phyloP scores from a whole-genome alignment of 805 yeast species.

The Suhomyces sp. region DNA sequence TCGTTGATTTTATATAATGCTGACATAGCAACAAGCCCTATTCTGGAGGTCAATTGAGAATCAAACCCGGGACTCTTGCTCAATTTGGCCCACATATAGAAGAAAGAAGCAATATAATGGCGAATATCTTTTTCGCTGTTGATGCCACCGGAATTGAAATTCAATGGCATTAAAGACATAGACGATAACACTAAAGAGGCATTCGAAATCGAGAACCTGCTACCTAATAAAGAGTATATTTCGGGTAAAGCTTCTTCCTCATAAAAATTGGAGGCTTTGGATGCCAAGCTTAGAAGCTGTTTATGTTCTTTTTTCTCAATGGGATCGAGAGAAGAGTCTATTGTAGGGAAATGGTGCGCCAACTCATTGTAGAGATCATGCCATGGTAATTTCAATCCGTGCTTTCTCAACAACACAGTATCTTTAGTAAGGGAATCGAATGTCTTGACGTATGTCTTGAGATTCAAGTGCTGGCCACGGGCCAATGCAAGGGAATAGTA shows the following conservation, averaged over 20 bases:
- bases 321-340: slow-evolving; percentile 38
- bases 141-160: slow-evolving; percentile 30
- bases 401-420: slow-evolving; percentile 31
- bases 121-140: slow-evolving; percentile 40
- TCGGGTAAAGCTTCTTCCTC: slow-evolving; percentile 45
- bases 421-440: slow-evolving; percentile 56
- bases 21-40: slow-evolving; percentile 59
- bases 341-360: slow-evolving; percentile 29
- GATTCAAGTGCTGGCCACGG: slow-evolving; percentile 65
- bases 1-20: slow-evolving; percentile 35
- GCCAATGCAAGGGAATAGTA: slow-evolving; percentile 71
- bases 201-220: slow-evolving; percentile 54
- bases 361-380: slow-evolving; percentile 40
- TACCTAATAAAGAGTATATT: slow-evolving; percentile 51
- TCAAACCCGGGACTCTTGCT: slow-evolving; percentile 53
- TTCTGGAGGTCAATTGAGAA: slow-evolving; percentile 59
- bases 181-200: slow-evolving; percentile 51
- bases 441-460: slow-evolving; percentile 59
- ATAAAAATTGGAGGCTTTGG: slow-evolving; percentile 55
- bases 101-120: slow-evolving; percentile 63
- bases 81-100: slow-evolving; percentile 68
- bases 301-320: slow-evolving; percentile 50
- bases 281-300: slow-evolving; percentile 51
- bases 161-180: slow-evolving; percentile 54
- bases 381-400: slow-evolving; percentile 54